Evolutionary conservation across 1,284 basidiomycete species (phyloP), one percentile per base, ranked within the genome.

Genomic region (Melampsora larici-populina): DNA sequence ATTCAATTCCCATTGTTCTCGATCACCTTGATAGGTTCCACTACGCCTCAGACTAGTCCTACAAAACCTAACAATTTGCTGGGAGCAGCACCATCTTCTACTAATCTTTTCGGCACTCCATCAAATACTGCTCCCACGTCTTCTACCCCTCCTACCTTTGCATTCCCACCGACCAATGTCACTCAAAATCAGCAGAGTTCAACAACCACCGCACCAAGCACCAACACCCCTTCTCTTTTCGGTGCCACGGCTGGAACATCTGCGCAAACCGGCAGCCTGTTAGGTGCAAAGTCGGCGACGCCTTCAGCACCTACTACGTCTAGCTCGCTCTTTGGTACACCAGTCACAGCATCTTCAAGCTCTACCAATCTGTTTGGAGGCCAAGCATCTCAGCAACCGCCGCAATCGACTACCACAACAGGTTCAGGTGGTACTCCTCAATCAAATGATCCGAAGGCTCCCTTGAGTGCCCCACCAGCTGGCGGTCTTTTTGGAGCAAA

Each of bases 11-110:
- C 15, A 65, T 33, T 31, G 29, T 31, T 1, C 21, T 18, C 63
- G 1, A 13, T 43, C 40, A 13, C 13, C 5, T 43, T 7, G 36
- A 2, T 51, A 76, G 65, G 51, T 8, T 69, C 74, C 5, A 76
- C 74, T 21, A 76, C 74, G 15, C 74, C 74, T 49, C 65, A 68
- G 31, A 55, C 65, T 33, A 76, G 74, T 51, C 74, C 74, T 31
- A 18, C 66, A 29, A 76, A 76, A 55, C 11, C 51, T 24, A 21
- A 29, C 31, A 29, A 60, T 26, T 3, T 46, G 15, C 33, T 48
- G 13, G 60, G 62, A 21, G 4, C 55, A 21, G 1, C 31, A 21
- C 13, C 70, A 18, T 24, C 26, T 18, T 26, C 70, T 55, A 58
- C 58, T n/a, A 71, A 29, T 24, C 21, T 43, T 24, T 40, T 55